A percentile compares a stretch with the other conserved stretches of the same genome.
Conservation (phyloP, 1,139 yeast genomes). For the Lodderomyces beijingensis region DNA sequence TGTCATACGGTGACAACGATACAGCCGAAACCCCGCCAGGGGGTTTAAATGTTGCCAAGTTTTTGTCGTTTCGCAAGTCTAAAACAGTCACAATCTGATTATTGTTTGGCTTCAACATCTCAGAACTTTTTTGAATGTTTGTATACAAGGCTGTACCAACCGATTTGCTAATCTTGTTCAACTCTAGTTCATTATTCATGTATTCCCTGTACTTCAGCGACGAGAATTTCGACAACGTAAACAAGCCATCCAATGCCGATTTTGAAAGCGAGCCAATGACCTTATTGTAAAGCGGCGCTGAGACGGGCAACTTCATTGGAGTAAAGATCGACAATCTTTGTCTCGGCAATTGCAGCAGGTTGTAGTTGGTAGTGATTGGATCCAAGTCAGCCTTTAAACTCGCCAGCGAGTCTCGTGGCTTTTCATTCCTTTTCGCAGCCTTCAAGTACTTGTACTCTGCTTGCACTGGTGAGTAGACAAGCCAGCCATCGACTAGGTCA, state of each 20-base stretch:
- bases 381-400: slow-evolving; percentile 9
- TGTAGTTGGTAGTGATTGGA: slow-evolving; percentile 12
- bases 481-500: slow-evolving; percentile 49
- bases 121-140: slow-evolving; percentile 27
- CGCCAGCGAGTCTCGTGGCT: slow-evolving; percentile 4
- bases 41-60: slow-evolving; percentile 52
- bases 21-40: slow-evolving; percentile 60
- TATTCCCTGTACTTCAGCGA: slow-evolving; percentile 40
- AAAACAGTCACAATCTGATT: slow-evolving; percentile 40
- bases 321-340: slow-evolving; percentile 23
- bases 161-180: slow-evolving; percentile 30
- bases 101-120: slow-evolving; percentile 21
- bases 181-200: slow-evolving; percentile 18
- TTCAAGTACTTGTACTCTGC: slow-evolving; percentile 30
- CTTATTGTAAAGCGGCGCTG: slow-evolving; percentile 42
- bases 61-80: slow-evolving; percentile 42
- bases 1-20: slow-evolving; percentile 61
- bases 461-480: slow-evolving; percentile 45
- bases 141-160: slow-evolving; percentile 30
- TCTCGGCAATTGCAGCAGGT: not conserved
- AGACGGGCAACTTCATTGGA: slow-evolving; percentile 44
- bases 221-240: slow-evolving; percentile 46
- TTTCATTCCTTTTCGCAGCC: slow-evolving; percentile 16
- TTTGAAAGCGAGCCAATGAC: slow-evolving; percentile 47
- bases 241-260: slow-evolving; percentile 52